A percentile compares a stretch with the other conserved stretches of the same genome.
phyloP scores from a whole-genome alignment of 257 asterid species.

The Solanum bulbocastanum region DNA sequence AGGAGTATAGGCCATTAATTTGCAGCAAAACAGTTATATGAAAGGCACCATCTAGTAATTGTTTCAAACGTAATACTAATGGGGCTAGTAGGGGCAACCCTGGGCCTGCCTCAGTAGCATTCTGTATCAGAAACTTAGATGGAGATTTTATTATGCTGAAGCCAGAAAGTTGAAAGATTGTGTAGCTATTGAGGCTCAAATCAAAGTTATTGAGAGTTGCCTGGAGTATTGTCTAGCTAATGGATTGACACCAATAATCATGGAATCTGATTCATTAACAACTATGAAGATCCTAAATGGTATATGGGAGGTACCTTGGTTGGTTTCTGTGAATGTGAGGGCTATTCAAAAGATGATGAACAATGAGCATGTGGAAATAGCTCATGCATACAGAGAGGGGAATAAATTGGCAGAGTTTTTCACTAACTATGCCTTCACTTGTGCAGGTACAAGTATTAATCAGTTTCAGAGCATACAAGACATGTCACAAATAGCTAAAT shows the following conservation, averaged over 20 bases:
- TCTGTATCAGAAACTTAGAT: not conserved
- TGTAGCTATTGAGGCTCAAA: not conserved
- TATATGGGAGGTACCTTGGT: not conserved
- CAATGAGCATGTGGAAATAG: not conserved
- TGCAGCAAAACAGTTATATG: no score
- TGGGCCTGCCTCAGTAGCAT: no score
- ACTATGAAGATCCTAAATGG: not conserved
- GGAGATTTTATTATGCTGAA: not conserved
- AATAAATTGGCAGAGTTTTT: no score
- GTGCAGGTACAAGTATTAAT: no score
- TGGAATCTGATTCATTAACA: not conserved
- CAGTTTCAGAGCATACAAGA: no score
- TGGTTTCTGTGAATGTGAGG: not conserved
- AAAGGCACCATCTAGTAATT: no score
- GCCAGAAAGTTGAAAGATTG: not conserved
- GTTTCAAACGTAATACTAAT: no score
- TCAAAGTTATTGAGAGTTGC: not conserved
- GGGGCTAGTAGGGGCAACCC: not conserved
- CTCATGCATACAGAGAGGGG: no score
- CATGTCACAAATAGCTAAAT: no score
- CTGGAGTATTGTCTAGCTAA: not conserved
- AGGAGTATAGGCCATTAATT: no score
- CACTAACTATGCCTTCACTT: no score
- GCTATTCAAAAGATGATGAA: not conserved
- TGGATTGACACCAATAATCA: not conserved